Conservation (phyloP, 225 moss, liverwort and hornwort genomes). For the Climacium dendroides region DNA sequence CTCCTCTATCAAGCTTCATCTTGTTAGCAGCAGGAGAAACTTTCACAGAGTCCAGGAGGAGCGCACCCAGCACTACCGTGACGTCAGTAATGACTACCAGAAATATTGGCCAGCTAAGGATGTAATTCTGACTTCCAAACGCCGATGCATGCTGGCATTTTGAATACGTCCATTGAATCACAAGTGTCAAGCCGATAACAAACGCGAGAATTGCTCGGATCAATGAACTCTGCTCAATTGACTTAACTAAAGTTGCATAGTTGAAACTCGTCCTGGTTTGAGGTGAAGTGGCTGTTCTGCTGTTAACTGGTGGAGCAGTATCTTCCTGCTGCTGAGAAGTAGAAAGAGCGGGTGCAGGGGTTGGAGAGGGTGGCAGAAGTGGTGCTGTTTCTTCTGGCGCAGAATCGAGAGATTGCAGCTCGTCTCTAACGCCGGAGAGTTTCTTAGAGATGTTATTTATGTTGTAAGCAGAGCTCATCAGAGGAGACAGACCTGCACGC, state of each 20-base stretch:
- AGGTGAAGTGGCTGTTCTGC: neutral
- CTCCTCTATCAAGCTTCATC: constrained; percentile 3
- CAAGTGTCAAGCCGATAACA: constrained; percentile 28
- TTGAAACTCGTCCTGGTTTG: constrained; percentile 8
- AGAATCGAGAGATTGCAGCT: constrained; percentile 2
- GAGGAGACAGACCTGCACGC: constrained; percentile 5
- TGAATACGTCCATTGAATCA: constrained; percentile 24
- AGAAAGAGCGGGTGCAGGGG: neutral
- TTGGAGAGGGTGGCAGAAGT: neutral
- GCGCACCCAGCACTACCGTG: constrained; percentile 40
- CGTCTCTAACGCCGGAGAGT: neutral
- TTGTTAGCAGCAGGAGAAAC: neutral
- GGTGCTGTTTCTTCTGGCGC: neutral
- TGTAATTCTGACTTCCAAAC: constrained; percentile 15
- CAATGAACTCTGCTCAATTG: constrained; percentile 19
- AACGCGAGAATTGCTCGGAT: constrained; percentile 30
- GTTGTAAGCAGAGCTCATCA: neutral
- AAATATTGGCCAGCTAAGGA: constrained; percentile 55
- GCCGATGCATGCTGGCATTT: constrained; percentile 12
- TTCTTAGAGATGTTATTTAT: neutral
- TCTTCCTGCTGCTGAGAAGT: neutral
- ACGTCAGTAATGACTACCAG: constrained; percentile 52
- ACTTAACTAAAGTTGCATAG: constrained; percentile 5
- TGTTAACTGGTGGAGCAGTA: neutral
- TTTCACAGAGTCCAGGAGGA: constrained; percentile 30